Conservation (phyloP, 345 rosid genomes). For the Heritiera littoralis region DNA sequence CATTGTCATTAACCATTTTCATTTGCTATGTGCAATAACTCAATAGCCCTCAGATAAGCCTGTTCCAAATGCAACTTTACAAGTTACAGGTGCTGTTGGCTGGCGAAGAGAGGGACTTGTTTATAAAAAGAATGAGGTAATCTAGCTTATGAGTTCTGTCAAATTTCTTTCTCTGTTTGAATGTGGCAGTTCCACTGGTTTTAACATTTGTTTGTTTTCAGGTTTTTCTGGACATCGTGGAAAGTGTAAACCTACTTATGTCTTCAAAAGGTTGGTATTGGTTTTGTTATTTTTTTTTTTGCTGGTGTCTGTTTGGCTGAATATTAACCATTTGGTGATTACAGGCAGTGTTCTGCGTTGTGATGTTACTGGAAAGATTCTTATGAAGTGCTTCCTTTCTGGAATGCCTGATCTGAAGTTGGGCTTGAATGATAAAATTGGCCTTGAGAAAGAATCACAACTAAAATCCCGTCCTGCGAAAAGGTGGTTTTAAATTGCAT, state of each 20-base stretch:
- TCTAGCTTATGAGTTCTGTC: slow-evolving; percentile 12
- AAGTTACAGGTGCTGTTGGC: slow-evolving; percentile 99
- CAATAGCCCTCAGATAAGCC: slow-evolving; percentile 81
- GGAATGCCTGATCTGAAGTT: slow-evolving; percentile 99
- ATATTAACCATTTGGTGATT: slow-evolving; percentile 30
- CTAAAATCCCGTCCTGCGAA: slow-evolving; percentile 92
- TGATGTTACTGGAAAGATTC: slow-evolving; percentile 96
- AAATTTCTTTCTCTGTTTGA: not conserved
- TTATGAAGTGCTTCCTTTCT: slow-evolving; percentile 98
- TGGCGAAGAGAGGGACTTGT: slow-evolving; percentile 98
- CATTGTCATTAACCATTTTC: slow-evolving; percentile 8
- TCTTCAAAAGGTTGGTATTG: slow-evolving; percentile 81
- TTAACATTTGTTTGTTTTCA: slow-evolving; percentile 34
- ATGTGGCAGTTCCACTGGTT: slow-evolving; percentile 21
- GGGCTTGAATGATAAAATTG: slow-evolving; percentile 99
- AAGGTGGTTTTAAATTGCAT: slow-evolving; percentile 50
- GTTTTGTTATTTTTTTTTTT: slow-evolving; percentile 27
- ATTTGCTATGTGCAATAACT: slow-evolving; percentile 17
- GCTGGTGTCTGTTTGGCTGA: slow-evolving; percentile 25
- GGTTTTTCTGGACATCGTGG: slow-evolving; percentile 99
- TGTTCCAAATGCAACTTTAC: slow-evolving; percentile 97
- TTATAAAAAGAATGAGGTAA: slow-evolving; percentile 97
- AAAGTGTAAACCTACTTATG: slow-evolving; percentile 98
- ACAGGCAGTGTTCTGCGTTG: slow-evolving; percentile 88
- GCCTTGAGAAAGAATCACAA: slow-evolving; percentile 97